Evolutionary conservation across 306 rosid genomes (phyloP).

Genomic region (Dicorynia guianensis): DNA sequence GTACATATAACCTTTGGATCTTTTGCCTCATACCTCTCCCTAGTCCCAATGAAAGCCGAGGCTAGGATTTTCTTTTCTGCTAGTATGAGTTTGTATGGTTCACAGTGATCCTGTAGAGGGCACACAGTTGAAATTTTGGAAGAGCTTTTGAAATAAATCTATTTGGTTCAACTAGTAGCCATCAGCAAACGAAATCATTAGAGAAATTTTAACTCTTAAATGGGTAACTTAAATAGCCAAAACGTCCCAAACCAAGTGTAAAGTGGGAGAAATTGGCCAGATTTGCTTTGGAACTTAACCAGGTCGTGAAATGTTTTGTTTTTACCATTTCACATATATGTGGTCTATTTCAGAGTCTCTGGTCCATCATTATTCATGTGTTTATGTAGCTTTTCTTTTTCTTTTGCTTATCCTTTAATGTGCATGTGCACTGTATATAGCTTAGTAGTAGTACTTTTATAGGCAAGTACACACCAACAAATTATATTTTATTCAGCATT

Average conservation of each 20-base stretch:
- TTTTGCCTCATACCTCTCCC: too few species aligned
- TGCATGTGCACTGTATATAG: background rate
- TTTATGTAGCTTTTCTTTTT: background rate
- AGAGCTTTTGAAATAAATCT: too few species aligned
- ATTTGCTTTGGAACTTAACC: constrained; percentile 1
- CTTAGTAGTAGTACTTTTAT: background rate
- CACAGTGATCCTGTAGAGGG: too few species aligned
- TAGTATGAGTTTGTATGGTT: too few species aligned
- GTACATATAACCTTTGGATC: too few species aligned
- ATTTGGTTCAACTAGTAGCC: too few species aligned
- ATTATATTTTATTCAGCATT: constrained; percentile 6
- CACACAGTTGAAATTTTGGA: too few species aligned
- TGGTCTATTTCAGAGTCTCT: constrained; percentile 1
- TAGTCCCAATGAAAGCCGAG: too few species aligned
- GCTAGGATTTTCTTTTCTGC: too few species aligned
- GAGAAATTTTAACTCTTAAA: background rate
- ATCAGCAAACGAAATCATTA: too few species aligned
- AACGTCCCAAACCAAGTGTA: background rate
- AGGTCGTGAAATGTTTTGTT: background rate
- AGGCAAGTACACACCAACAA: background rate
- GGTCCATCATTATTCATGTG: background rate
- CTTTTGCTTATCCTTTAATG: background rate
- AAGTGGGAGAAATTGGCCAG: background rate
- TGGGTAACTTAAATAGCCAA: background rate
- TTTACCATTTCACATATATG: background rate